Conservation (phyloP, 1,139 yeast genomes). For the Blastobotrys ciferrii region DNA sequence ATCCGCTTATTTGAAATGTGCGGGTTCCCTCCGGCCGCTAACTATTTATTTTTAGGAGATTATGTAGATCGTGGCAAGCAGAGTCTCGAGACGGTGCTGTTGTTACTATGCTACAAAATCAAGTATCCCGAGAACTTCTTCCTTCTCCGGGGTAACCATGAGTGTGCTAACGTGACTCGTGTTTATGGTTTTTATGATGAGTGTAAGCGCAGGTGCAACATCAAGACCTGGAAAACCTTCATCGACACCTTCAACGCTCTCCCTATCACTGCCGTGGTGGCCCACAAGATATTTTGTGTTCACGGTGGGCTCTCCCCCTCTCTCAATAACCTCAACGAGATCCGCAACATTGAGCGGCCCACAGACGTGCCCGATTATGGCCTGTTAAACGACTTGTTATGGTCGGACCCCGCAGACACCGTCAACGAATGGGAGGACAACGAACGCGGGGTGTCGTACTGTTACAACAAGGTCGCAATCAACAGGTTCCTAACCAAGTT, state of each 20-base stretch:
- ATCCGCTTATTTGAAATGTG: slow-evolving; percentile 90
- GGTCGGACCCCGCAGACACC: slow-evolving; percentile 98
- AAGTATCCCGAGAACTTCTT: slow-evolving; percentile 96
- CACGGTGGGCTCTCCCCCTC: slow-evolving; percentile 97
- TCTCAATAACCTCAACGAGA: slow-evolving; percentile 85
- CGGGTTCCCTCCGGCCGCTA: slow-evolving; percentile 96
- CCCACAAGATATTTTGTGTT: slow-evolving; percentile 93
- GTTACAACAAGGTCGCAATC: slow-evolving; percentile 89
- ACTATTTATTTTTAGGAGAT: slow-evolving; percentile 89
- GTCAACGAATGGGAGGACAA: slow-evolving; percentile 97
- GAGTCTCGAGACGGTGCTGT: slow-evolving; percentile 81
- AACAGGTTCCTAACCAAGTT: slow-evolving; percentile 84
- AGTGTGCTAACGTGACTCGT: slow-evolving; percentile 92
- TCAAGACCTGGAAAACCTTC: slow-evolving; percentile 90
- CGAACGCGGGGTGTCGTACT: slow-evolving; percentile 96
- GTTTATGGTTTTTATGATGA: slow-evolving; percentile 97
- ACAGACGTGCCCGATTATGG: slow-evolving; percentile 98
- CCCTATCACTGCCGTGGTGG: slow-evolving; percentile 94
- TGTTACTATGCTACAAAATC: slow-evolving; percentile 85
- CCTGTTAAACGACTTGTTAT: slow-evolving; percentile 79
- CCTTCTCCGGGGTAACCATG: slow-evolving; percentile 90
- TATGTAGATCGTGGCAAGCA: slow-evolving; percentile 97
- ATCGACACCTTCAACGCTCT: slow-evolving; percentile 92
- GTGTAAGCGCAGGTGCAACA: slow-evolving; percentile 88
- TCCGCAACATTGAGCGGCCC: slow-evolving; percentile 85